These are phyloP conservation scores for Thraustotheca clavata DNA, from an alignment of 352 stramenopile species.

Conservation along the genomic window DNA sequence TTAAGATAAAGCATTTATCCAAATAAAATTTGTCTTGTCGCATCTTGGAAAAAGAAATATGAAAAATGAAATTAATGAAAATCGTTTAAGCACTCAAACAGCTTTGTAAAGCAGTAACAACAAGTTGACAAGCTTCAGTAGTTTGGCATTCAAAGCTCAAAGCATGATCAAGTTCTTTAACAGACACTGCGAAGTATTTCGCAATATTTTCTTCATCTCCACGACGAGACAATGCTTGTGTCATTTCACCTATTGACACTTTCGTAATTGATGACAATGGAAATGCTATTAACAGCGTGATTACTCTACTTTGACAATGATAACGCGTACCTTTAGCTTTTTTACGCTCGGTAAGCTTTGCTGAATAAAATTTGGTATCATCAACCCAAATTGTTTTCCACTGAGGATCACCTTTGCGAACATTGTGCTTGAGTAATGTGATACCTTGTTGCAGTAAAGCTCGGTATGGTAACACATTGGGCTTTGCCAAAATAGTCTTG, in stretches of 20 bases:
- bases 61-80: background rate
- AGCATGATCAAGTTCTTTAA: constrained; percentile 4
- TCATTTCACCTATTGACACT: constrained; percentile 9
- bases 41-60: background rate
- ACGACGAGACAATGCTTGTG: background rate
- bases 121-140: background rate
- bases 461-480: background rate
- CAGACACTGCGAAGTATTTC: constrained; percentile 1
- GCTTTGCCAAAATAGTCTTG: background rate
- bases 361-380: background rate
- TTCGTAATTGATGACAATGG: background rate
- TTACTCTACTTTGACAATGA: background rate
- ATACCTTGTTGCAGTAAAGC: constrained; percentile 11
- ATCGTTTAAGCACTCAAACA: too few species aligned
- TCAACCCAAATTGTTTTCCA: constrained; percentile 6
- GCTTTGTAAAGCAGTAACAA: background rate
- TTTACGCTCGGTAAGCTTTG: constrained; percentile 7
- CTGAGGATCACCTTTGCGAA: constrained; percentile 9
- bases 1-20: too few species aligned
- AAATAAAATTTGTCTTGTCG: too few species aligned
- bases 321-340: constrained; percentile 2
- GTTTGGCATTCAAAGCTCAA: constrained; percentile 15
- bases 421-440: constrained; percentile 20
- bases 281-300: background rate
- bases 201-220: background rate